Percentiles rank a stretch among this genome's conserved stretches.
These are phyloP conservation scores for Aspergillus unguis DNA, from an alignment of 2,329 filamentous ascomycete species.

Conservation along the genomic window DNA sequence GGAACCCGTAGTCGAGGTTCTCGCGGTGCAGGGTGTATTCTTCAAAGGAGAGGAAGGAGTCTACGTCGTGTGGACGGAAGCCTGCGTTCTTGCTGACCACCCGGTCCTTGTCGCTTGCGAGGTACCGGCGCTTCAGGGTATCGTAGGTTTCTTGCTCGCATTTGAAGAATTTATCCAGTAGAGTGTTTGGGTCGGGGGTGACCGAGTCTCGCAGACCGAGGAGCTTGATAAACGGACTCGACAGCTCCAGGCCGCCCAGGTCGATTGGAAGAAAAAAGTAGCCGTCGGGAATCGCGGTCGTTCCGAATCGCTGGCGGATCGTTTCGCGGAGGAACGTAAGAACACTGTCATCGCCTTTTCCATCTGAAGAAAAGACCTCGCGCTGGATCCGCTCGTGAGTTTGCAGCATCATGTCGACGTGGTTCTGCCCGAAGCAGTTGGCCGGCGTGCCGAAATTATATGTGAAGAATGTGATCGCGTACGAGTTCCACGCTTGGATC, in stretches of 20 bases:
- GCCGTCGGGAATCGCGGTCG: constrained; percentile 8
- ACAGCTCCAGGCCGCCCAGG: constrained; percentile 14
- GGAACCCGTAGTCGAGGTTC: constrained; percentile 7
- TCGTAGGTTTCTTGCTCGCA: constrained; percentile 3
- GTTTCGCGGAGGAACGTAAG: constrained; percentile 11
- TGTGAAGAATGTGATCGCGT: constrained; percentile 15
- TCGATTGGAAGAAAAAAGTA: constrained; percentile 17
- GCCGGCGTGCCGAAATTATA: constrained; percentile 14
- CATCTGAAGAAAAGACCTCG: constrained; percentile 1
- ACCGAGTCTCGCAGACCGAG: constrained; percentile 9
- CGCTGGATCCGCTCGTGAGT: constrained; percentile 15
- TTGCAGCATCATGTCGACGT: constrained; percentile 15
- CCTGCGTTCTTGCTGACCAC: not conserved
- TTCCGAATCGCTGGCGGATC: constrained; percentile 6
- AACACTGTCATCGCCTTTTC: constrained; percentile 7
- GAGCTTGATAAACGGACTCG: constrained; percentile 13
- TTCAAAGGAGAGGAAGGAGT: constrained; percentile 12
- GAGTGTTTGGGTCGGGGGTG: not conserved
- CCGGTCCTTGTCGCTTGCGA: not conserved
- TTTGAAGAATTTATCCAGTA: constrained; percentile 10
- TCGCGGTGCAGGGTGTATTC: constrained; percentile 14
- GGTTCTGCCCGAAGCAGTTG: constrained; percentile 14
- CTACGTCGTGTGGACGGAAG: not conserved
- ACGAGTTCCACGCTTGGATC: constrained; percentile 16
- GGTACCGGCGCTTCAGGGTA: constrained; percentile 1